Percentiles rank a stretch among this genome's conserved stretches.
Evolutionary conservation across 495 filamentous ascomycete genomes (phyloP).

Genomic region (Penicillium soppii): DNA sequence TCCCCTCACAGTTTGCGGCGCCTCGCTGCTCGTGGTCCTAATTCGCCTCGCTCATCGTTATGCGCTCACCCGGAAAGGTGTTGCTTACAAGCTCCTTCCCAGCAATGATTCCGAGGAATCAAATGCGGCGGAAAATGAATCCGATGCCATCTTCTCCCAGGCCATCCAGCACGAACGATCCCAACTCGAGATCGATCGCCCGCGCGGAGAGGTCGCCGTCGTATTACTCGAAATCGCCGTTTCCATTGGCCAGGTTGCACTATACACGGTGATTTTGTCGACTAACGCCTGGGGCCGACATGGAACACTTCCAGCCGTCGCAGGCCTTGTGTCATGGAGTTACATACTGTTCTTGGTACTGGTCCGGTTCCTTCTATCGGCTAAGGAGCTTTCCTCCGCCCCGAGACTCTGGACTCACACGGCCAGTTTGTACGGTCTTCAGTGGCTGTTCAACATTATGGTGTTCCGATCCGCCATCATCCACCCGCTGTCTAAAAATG

Average conservation of each 20-base stretch:
- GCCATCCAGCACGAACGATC: slow-evolving; percentile 65
- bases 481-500: slow-evolving; percentile 59
- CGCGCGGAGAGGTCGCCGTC: slow-evolving; percentile 66
- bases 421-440: slow-evolving; percentile 74
- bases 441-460: slow-evolving; percentile 75
- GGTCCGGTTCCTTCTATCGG: slow-evolving; percentile 70
- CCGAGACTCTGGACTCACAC: slow-evolving; percentile 92
- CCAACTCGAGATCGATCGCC: slow-evolving; percentile 72
- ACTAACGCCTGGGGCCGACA: slow-evolving; percentile 54
- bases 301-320: slow-evolving; percentile 60
- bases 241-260: slow-evolving; percentile 65
- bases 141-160: slow-evolving; percentile 61
- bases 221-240: slow-evolving; percentile 73
- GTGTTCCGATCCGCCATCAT: slow-evolving; percentile 84
- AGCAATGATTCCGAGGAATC: slow-evolving; percentile 47
- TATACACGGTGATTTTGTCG: slow-evolving; percentile 62
- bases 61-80: slow-evolving; percentile 36
- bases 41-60: slow-evolving; percentile 53
- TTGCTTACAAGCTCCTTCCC: slow-evolving; percentile 32
- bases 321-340: slow-evolving; percentile 68
- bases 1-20: slow-evolving; percentile 66
- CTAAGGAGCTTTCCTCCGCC: slow-evolving; percentile 58
- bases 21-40: slow-evolving; percentile 68
- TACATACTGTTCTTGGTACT: slow-evolving; percentile 78
- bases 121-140: slow-evolving; percentile 57